Conservation (phyloP, 2,329 filamentous ascomycete species). For the Dendryphion nanum region DNA sequence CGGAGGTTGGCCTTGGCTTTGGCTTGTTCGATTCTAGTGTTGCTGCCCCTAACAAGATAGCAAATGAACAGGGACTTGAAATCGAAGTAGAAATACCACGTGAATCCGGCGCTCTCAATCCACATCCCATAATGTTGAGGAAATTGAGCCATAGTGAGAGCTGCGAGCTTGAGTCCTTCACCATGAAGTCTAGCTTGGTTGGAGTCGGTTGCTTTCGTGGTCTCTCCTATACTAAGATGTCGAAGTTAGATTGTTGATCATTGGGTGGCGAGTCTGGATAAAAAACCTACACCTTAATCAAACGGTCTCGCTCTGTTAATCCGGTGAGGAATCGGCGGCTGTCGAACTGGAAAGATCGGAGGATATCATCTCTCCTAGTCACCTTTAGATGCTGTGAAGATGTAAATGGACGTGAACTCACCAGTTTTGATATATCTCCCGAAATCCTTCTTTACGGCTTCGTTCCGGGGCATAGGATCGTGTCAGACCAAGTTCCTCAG, state of each 20-base stretch:
- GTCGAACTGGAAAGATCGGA: slow-evolving; percentile 6
- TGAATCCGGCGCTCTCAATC: slow-evolving; percentile 4
- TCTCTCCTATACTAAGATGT: slow-evolving; percentile 11
- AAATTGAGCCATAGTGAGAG: slow-evolving; percentile 9
- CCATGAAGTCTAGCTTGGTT: slow-evolving; percentile 19
- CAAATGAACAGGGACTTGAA: slow-evolving; percentile 1
- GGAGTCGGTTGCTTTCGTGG: slow-evolving; percentile 8
- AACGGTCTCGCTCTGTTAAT: neutral
- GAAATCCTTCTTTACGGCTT: slow-evolving; percentile 8
- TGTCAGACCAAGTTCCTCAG: neutral
- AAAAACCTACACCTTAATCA: slow-evolving; percentile 1
- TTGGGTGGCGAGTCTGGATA: slow-evolving; percentile 3
- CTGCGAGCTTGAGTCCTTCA: slow-evolving; percentile 19
- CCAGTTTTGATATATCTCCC: slow-evolving; percentile 15
- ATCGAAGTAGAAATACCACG: slow-evolving; percentile 7
- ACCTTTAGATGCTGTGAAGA: neutral
- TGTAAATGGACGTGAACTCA: neutral
- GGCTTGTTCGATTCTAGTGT: no score
- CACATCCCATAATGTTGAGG: slow-evolving; percentile 10
- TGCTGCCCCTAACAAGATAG: no score
- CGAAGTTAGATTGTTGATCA: neutral
- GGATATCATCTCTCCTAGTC: slow-evolving; percentile 11
- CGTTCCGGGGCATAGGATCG: slow-evolving; percentile 5
- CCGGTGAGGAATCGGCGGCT: slow-evolving; percentile 3
- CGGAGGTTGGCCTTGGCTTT: no score